A percentile compares a stretch with the other conserved stretches of the same genome.
Conservation (phyloP, 305 asterid genomes). For the Solanum hybrid region DNA sequence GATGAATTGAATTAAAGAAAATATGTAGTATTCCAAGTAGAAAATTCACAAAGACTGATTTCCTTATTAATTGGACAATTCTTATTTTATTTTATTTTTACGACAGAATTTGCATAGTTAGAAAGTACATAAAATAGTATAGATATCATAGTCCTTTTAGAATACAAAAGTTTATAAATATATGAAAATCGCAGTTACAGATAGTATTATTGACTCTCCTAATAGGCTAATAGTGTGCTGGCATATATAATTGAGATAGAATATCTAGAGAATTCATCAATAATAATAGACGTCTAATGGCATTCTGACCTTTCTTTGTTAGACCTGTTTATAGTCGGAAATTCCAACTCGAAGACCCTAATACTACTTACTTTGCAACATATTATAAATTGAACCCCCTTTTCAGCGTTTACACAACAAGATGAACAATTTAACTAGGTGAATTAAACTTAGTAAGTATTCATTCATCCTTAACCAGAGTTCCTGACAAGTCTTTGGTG, state of each 20-base stretch:
- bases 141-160: neutral
- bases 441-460: neutral
- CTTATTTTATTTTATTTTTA: neutral
- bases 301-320: neutral
- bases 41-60: neutral
- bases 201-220: neutral
- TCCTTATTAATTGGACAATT: neutral
- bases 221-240: neutral
- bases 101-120: neutral
- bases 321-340: neutral
- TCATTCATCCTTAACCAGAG: no score
- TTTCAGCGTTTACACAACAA: neutral
- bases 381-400: neutral
- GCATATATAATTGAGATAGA: neutral
- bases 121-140: neutral
- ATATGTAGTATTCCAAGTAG: neutral
- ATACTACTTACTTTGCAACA: neutral
- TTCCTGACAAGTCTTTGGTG: neutral
- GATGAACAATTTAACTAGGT: neutral
- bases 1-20: neutral
- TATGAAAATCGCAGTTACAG: neutral
- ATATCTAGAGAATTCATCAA: neutral
- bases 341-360: neutral
- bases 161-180: neutral
- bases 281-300: neutral